Evolutionary conservation across 768 basidiomycete genomes (phyloP), one percentile per base, ranked within the genome.

Genomic region (Russula foetens): DNA sequence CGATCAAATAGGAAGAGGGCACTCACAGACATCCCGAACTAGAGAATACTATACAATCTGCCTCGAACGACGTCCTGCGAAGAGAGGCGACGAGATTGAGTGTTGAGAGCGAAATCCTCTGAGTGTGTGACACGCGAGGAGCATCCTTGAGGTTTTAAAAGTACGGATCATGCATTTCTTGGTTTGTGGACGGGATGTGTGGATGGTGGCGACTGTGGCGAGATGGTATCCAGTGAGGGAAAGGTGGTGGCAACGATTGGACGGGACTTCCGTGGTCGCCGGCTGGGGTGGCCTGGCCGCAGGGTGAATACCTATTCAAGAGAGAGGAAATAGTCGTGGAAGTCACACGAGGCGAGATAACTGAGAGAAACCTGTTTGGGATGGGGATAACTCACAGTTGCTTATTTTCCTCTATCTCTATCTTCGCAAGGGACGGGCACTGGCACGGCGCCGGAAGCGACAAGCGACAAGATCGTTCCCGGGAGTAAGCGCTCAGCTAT

Each of bases 21-120:
- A 57, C 55, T 28, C 21, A 58, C 61, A 14, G 45, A 28, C 61
- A 62, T 62, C 26, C 14, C 24, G 41, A 33, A 45, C 43, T 60
- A 29, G 17, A 29, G 17, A 24, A 28, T 3, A 21, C 23, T 21
- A 29, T 9, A 46, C 31, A 41, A 23, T 21, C n/a, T 6, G 23
- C 46, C 24, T n/a, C 17, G 5, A 15, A 7, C n/a, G 14, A 51
- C 47, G 26, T 21, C 29, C 50, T 23, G 50, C 50, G 38, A 38
- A 3, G 38, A 38, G 38, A 38, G 38, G 38, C 7, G 12, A 23
- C 4, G 38, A 12, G 35, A 8, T 4, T 2, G 24, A 52, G 38
- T 24, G 4, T 4, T 24, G 49, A 29, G 8, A 33, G 28, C 7
- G 38, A 38, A 38, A 8, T 5, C 31, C 9, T 33, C 31, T 35